A percentile compares a stretch with the other conserved stretches of the same genome.
These are phyloP conservation scores for Aspergillus heteromorphus DNA, from an alignment of 495 filamentous ascomycete species.

Conservation along the genomic window DNA sequence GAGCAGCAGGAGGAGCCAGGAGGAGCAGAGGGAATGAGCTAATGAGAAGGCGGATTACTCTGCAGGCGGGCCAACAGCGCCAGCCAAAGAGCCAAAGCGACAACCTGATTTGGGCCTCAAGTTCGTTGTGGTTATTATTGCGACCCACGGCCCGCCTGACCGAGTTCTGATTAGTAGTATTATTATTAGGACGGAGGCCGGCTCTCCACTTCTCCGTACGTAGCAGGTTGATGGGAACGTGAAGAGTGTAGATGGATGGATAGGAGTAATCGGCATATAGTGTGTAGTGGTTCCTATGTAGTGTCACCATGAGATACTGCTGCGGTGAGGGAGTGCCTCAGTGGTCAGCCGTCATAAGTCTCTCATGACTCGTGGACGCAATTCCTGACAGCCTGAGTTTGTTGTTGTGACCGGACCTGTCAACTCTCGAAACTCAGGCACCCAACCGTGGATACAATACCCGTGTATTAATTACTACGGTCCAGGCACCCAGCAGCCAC, in stretches of 20 bases:
- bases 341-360: no score
- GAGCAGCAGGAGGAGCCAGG: constrained; percentile 6
- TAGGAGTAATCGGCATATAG: no score
- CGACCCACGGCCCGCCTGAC: constrained; percentile 20
- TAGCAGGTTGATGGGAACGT: not conserved
- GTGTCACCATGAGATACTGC: no score
- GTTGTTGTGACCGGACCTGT: no score
- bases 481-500: not conserved
- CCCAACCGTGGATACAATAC: not conserved
- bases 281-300: no score
- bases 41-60: constrained; percentile 1
- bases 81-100: not conserved
- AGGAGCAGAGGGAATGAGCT: constrained; percentile 4
- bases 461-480: not conserved
- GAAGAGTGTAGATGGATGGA: no score
- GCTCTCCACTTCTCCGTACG: constrained; percentile 1
- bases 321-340: no score
- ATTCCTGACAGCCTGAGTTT: no score
- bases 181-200: not conserved
- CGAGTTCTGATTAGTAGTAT: no score
- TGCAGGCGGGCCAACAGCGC: not conserved
- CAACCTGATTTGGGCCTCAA: constrained; percentile 14
- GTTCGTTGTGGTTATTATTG: constrained; percentile 4
- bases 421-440: no score
- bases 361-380: no score